A percentile compares a stretch with the other conserved stretches of the same genome.
phyloP scores from a whole-genome alignment of 2,329 filamentous ascomycete species.

The Davidsoniella virescens region DNA sequence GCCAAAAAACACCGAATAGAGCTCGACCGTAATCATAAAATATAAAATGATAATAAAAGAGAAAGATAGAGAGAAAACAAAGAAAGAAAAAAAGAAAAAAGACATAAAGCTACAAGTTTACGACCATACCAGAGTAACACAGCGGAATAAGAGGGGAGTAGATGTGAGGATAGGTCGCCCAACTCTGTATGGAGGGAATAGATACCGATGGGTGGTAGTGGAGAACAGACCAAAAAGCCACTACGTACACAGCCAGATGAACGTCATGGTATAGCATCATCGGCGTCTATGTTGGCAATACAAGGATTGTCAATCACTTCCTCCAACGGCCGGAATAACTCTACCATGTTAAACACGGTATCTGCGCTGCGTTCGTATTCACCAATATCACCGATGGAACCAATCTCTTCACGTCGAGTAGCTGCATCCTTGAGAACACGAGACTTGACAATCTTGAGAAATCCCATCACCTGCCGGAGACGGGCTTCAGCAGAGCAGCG shows the following conservation, averaged over 20 bases:
- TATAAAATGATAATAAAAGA: too few species aligned
- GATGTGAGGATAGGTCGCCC: too few species aligned
- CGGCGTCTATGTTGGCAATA: conserved; percentile 27
- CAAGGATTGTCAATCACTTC: conserved; percentile 27
- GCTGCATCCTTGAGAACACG: conserved; percentile 49
- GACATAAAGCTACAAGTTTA: conserved; percentile 17
- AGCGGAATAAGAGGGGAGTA: too few species aligned
- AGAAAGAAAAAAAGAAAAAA: conserved; percentile 16
- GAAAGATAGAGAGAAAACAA: conserved; percentile 15
- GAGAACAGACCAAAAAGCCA: too few species aligned
- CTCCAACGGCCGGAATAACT: conserved; percentile 48
- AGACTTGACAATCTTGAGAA: conserved; percentile 42
- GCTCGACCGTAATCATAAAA: too few species aligned
- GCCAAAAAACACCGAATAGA: not conserved
- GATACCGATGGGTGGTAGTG: too few species aligned
- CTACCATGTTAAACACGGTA: conserved; percentile 54
- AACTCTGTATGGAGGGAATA: too few species aligned
- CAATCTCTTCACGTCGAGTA: conserved; percentile 48
- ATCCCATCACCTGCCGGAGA: conserved; percentile 41
- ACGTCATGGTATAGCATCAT: conserved; percentile 17
- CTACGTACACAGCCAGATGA: too few species aligned
- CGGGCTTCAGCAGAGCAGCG: conserved; percentile 40
- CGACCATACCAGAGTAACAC: too few species aligned
- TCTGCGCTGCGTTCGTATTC: conserved; percentile 47
- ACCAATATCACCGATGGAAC: conserved; percentile 52